phyloP scores from a whole-genome alignment of 495 filamentous ascomycete species.

The Aspergillus avenaceus region DNA sequence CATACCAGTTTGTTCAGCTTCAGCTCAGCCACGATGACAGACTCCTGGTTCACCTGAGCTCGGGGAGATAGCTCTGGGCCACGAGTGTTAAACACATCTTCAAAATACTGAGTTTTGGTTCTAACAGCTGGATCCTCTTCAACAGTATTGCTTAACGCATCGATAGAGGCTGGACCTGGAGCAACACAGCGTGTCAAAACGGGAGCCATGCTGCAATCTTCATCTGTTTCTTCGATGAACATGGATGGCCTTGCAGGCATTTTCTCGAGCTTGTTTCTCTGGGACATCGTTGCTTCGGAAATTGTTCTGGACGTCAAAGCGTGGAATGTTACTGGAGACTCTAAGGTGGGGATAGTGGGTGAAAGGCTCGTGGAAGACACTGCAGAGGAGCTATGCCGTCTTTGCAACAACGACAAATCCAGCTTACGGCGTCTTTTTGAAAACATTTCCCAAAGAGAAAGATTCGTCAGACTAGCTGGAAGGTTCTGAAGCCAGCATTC shows the following conservation, averaged over 20 bases:
- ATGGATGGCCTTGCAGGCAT: slow-evolving; percentile 17
- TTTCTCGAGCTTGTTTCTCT: slow-evolving; percentile 13
- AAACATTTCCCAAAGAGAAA: background rate
- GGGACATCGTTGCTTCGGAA: slow-evolving; percentile 14
- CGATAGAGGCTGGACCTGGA: slow-evolving; percentile 11
- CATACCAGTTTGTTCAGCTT: slow-evolving; percentile 80
- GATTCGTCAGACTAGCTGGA: background rate
- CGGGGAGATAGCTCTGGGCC: slow-evolving; percentile 47
- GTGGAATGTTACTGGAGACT: slow-evolving; percentile 19
- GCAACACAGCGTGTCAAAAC: slow-evolving; percentile 2
- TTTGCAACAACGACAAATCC: slow-evolving; percentile 16
- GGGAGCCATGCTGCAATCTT: slow-evolving; percentile 21
- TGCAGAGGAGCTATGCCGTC: slow-evolving; percentile 11
- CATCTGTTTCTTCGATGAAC: slow-evolving; percentile 22
- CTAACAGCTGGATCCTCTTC: slow-evolving; percentile 24
- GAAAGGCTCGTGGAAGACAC: slow-evolving; percentile 17
- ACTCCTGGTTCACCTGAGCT: slow-evolving; percentile 59
- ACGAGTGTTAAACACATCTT: slow-evolving; percentile 54
- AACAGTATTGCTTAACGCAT: slow-evolving; percentile 7
- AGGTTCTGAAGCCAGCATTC: background rate
- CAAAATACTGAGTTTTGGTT: slow-evolving; percentile 52
- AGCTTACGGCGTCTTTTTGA: slow-evolving; percentile 6
- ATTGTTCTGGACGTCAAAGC: slow-evolving; percentile 8
- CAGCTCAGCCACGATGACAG: slow-evolving; percentile 73
- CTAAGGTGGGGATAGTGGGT: slow-evolving; percentile 16